These are phyloP conservation scores for Diaporthe australafricana DNA, from an alignment of 2,329 filamentous ascomycete species.

Conservation along the genomic window DNA sequence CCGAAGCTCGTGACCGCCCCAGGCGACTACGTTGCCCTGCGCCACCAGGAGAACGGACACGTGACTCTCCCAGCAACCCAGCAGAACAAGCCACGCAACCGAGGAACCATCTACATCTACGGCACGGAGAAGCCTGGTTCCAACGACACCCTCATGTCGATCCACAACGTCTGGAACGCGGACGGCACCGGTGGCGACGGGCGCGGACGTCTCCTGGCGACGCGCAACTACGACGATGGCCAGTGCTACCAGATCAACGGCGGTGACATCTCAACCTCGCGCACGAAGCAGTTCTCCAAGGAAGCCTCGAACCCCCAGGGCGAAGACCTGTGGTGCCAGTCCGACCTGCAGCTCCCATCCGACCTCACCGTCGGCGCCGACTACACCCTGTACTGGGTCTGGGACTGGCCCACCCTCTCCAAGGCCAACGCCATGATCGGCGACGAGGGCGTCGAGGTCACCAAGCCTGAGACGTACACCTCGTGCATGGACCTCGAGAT, in stretches of 20 bases:
- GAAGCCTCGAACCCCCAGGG: conserved; percentile 63
- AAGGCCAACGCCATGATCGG: conserved; percentile 44
- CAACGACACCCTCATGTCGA: conserved; percentile 53
- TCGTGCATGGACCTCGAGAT: conserved; percentile 56
- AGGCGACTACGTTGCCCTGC: conserved; percentile 74
- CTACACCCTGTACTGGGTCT: conserved; percentile 94
- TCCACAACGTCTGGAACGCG: conserved; percentile 82
- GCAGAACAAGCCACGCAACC: conserved; percentile 70
- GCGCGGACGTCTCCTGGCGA: conserved; percentile 80
- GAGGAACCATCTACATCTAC: conserved; percentile 81
- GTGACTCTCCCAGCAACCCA: conserved; percentile 70
- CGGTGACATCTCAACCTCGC: conserved; percentile 67
- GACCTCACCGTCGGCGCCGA: conserved; percentile 70
- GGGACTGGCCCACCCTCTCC: conserved; percentile 84
- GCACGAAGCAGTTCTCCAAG: conserved; percentile 67
- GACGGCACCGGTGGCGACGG: conserved; percentile 85
- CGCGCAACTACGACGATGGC: conserved; percentile 87
- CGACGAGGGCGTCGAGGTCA: conserved; percentile 49
- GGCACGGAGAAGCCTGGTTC: conserved; percentile 71
- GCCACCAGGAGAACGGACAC: conserved; percentile 82
- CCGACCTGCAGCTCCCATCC: conserved; percentile 79
- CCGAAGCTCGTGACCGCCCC: conserved; percentile 71
- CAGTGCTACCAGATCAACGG: conserved; percentile 86
- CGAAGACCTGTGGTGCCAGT: conserved; percentile 81
- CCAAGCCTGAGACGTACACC: conserved; percentile 52